Base-by-base conservation (phyloP, 208 protist species). In the Wallacemonas collosoma region DNA sequence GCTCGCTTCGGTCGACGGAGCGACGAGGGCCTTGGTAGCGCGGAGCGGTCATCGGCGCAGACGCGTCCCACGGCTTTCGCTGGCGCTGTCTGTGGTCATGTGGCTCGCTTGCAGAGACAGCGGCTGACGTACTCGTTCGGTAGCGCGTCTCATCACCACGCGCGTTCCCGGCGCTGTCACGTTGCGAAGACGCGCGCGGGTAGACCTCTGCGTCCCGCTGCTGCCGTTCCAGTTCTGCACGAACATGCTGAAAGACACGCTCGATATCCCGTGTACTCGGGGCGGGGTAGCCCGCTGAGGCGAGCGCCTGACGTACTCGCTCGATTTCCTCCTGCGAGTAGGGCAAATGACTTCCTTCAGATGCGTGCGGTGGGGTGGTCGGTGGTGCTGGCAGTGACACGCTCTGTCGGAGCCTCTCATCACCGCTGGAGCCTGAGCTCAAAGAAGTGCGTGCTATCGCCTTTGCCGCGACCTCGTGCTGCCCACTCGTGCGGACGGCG, bases 251-350 rank as follows among this genome's bases (percentile, higher is more conserved):
- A n/a, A 91, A 75, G 26, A 90, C 87, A 38, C 81, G 69, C 39
- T 81, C 80, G 48, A 94, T 84, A 61, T 91, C 89, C 8, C 72
- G 62, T n/a, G 63, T 56, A 39, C 85, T 82, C 17, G 85, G 82
- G 74, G 88, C 77, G 2, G 81, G 77, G 68, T 92, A 92, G 9
- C 87, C 89, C 2, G 77, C 70, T 1, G 71, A 74, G 1, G 75
- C 76, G 39, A 92, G 76, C 36, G 80, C 79, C 15, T 81, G 73
- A 2, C 77, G 66, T 41, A 85, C 89, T 7, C 82, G 69, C n/a
- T 72, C 64, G 7, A 88, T 68, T 48, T 88, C 75, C 4, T 69
- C 62, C 7, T 71, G 74, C 9, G 61, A 73, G 75, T 85, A 76
- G 1, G 35, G 56, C 41, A 68, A n/a, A 2, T 4, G 3, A 4